Conservation (phyloP, 1,284 basidiomycete species). For the Ustanciosporium gigantosporum region DNA sequence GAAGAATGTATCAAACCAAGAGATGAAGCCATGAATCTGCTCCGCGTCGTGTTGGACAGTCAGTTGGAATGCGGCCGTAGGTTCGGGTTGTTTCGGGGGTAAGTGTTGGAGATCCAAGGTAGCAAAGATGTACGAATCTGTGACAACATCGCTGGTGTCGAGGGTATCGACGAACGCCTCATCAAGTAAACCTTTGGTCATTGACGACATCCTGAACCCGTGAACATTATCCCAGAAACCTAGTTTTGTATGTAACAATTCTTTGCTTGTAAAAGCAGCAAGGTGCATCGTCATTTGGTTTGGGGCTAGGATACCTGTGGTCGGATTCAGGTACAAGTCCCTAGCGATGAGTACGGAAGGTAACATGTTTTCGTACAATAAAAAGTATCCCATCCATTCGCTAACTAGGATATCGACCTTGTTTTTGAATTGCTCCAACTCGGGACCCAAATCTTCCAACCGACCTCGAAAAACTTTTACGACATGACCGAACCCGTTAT, state of each 20-base stretch:
- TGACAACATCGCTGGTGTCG: conserved; percentile 37
- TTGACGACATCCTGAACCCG: conserved; percentile 64
- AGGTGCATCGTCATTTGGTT: conserved; percentile 86
- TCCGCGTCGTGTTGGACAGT: conserved; percentile 2
- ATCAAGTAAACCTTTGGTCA: conserved; percentile 51
- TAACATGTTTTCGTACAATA: conserved; percentile 92
- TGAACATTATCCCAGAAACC: conserved; percentile 90
- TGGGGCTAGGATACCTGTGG: conserved; percentile 81
- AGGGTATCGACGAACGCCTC: conserved; percentile 56
- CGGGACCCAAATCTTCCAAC: conserved; percentile 77
- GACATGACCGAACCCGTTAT: conserved; percentile 75
- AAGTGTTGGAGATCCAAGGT: conserved; percentile 52
- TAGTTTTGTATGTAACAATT: conserved; percentile 77
- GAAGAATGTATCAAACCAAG: conserved; percentile 61
- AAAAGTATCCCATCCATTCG: conserved; percentile 81
- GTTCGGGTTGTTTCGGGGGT: conserved; percentile 59
- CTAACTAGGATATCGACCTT: conserved; percentile 91
- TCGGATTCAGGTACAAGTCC: conserved; percentile 74
- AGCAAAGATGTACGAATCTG: conserved; percentile 34
- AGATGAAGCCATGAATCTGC: conserved; percentile 50
- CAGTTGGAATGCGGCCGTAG: conserved; percentile 38
- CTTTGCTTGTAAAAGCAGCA: conserved; percentile 74
- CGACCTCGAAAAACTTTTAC: conserved; percentile 84
- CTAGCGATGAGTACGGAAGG: conserved; percentile 88
- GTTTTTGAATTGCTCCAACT: conserved; percentile 68